Conservation (phyloP, 139 green algal species). For the Coelastrella sp. region DNA sequence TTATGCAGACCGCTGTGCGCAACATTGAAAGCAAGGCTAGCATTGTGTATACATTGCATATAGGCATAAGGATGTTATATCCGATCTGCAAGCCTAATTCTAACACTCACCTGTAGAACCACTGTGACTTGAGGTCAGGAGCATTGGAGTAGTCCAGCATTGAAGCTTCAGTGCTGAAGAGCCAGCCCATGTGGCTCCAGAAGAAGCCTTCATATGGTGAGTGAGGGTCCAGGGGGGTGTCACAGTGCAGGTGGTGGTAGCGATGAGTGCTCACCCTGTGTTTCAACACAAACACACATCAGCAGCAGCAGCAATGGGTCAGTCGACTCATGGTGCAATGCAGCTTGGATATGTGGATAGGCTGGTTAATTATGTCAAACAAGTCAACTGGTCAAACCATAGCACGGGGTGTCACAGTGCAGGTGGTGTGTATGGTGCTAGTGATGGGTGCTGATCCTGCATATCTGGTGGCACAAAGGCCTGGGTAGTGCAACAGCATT, state of each 20-base stretch:
- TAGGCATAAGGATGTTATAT: too few species aligned
- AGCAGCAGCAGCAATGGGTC: neutral
- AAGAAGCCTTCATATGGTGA: conserved; percentile 96
- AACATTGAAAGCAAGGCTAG: too few species aligned
- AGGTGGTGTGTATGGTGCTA: too few species aligned
- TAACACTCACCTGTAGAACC: conserved; percentile 93
- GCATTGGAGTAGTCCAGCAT: conserved; percentile 72
- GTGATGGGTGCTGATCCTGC: too few species aligned
- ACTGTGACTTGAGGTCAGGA: conserved; percentile 81
- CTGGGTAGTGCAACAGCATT: too few species aligned
- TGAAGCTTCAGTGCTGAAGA: conserved; percentile 86
- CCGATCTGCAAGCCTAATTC: too few species aligned
- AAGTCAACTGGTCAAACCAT: too few species aligned
- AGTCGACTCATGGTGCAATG: neutral
- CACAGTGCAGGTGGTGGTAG: conserved; percentile 94
- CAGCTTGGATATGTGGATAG: too few species aligned
- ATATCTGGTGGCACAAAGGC: too few species aligned
- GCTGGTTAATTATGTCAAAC: too few species aligned
- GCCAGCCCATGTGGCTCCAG: conserved; percentile 93
- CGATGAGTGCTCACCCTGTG: conserved; percentile 77
- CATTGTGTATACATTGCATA: too few species aligned
- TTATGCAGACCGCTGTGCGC: neutral
- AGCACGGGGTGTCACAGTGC: too few species aligned
- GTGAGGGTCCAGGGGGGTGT: conserved; percentile 95
- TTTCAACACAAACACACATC: neutral